A percentile compares a stretch with the other conserved stretches of the same genome.
These are phyloP conservation scores for Vigna radiata DNA, from an alignment of 306 rosid species.

Conservation along the genomic window DNA sequence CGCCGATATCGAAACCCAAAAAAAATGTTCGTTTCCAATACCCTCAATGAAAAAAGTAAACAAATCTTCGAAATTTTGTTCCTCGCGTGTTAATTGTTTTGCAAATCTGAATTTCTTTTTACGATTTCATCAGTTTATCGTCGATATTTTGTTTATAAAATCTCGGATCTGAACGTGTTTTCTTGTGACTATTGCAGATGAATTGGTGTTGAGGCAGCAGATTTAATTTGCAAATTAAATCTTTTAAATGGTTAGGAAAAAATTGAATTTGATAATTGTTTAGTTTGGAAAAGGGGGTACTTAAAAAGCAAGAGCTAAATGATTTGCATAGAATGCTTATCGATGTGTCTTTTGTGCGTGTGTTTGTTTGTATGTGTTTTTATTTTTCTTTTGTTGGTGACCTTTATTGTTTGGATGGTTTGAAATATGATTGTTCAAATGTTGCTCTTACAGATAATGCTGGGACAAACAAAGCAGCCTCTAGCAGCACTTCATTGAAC, in stretches of 20 bases:
- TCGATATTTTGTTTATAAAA: not conserved
- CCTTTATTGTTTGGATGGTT: constrained; percentile 2
- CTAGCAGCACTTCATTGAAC: constrained; percentile 81
- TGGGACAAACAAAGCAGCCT: constrained; percentile 84
- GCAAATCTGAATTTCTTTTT: not conserved
- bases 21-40: constrained; percentile 53
- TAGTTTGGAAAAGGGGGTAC: not conserved
- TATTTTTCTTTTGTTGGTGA: not conserved
- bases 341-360: not conserved
- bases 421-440: constrained; percentile 4
- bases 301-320: not conserved
- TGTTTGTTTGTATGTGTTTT: not conserved
- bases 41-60: not conserved
- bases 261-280: not conserved
- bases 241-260: constrained; percentile 35
- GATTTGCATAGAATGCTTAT: not conserved
- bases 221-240: constrained; percentile 21
- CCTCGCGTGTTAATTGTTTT: not conserved
- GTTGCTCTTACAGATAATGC: constrained; percentile 52
- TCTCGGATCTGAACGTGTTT: constrained; percentile 13
- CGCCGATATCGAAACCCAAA: constrained; percentile 81
- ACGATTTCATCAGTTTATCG: not conserved
- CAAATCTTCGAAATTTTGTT: not conserved
- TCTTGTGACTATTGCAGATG: constrained; percentile 21
- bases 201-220: constrained; percentile 14